phyloP scores from a whole-genome alignment of 768 basidiomycete species.

The Collybiopsis confluens region DNA sequence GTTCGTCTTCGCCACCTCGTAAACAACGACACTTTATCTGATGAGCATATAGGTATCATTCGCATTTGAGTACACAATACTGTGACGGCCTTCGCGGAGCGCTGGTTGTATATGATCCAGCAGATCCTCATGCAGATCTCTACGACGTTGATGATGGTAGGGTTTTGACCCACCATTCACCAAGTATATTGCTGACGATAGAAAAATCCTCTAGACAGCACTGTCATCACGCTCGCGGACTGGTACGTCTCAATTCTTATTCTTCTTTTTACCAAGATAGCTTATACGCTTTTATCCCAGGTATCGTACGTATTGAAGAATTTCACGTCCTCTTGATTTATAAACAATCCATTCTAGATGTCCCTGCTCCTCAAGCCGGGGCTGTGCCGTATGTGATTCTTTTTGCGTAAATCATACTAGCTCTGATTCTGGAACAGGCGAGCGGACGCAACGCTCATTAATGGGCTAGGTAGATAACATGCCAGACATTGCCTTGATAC shows the following conservation, averaged over 20 bases:
- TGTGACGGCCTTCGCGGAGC: slow-evolving; percentile 37
- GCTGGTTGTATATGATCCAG: slow-evolving; percentile 27
- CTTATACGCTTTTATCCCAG: background rate
- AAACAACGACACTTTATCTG: slow-evolving; percentile 25
- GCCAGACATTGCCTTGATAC: background rate
- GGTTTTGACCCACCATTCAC: background rate
- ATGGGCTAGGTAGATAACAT: slow-evolving; percentile 19
- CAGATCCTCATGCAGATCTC: slow-evolving; percentile 28
- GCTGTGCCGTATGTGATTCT: slow-evolving; percentile 6
- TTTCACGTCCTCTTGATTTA: background rate
- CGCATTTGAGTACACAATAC: slow-evolving; percentile 24
- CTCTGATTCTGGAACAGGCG: background rate
- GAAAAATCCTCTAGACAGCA: slow-evolving; percentile 7
- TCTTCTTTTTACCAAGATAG: background rate
- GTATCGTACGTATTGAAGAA: slow-evolving; percentile 1
- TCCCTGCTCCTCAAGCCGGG: background rate
- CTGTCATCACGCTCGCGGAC: slow-evolving; percentile 30
- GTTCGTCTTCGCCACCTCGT: slow-evolving; percentile 29
- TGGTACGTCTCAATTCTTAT: slow-evolving; percentile 19
- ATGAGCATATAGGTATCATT: no score
- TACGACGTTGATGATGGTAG: slow-evolving; percentile 28
- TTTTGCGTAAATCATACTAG: background rate
- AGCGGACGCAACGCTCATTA: slow-evolving; percentile 24
- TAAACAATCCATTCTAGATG: slow-evolving; percentile 4
- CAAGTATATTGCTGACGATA: background rate